Evolutionary conservation across 139 green algal genomes (phyloP).

Genomic region (Auxenochlorella protothecoides): DNA sequence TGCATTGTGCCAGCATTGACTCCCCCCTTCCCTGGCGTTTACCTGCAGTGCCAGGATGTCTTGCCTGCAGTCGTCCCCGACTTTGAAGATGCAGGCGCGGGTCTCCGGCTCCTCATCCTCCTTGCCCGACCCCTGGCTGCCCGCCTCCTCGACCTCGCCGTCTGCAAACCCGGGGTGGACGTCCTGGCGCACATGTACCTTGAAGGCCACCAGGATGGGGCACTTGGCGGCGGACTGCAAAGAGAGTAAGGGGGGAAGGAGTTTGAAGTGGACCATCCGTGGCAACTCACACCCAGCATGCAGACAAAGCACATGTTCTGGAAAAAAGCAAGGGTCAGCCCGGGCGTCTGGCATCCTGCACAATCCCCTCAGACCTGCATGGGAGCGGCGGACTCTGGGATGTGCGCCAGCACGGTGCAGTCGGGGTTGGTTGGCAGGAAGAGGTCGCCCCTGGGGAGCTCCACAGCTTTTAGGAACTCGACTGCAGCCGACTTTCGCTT

Average conservation of each 20-base stretch:
- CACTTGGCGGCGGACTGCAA: slow-evolving; percentile 47
- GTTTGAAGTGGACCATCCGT: no score
- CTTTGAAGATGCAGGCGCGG: slow-evolving; percentile 88
- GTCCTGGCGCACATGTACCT: not conserved
- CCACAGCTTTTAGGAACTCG: slow-evolving; percentile 20
- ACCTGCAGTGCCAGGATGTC: slow-evolving; percentile 95
- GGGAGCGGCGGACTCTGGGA: slow-evolving; percentile 48
- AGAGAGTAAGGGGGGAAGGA: not conserved
- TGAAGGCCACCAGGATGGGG: slow-evolving; percentile 84
- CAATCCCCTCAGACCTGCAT: slow-evolving; percentile 65
- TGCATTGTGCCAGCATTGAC: no score
- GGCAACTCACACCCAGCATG: no score
- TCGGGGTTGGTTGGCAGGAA: slow-evolving; percentile 85
- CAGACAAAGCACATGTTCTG: no score
- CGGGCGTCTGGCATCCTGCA: no score
- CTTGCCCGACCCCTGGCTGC: not conserved
- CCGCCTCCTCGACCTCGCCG: not conserved
- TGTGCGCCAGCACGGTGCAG: slow-evolving; percentile 44
- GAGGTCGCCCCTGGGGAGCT: slow-evolving; percentile 49
- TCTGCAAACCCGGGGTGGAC: no score
- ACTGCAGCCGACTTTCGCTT: slow-evolving; percentile 31
- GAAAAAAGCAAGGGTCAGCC: no score
- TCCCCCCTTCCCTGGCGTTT: not conserved
- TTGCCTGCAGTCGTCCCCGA: slow-evolving; percentile 91
- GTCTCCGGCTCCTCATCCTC: not conserved